Conservation (phyloP, 2,329 filamentous ascomycete species). For the Remersonia thermophila region DNA sequence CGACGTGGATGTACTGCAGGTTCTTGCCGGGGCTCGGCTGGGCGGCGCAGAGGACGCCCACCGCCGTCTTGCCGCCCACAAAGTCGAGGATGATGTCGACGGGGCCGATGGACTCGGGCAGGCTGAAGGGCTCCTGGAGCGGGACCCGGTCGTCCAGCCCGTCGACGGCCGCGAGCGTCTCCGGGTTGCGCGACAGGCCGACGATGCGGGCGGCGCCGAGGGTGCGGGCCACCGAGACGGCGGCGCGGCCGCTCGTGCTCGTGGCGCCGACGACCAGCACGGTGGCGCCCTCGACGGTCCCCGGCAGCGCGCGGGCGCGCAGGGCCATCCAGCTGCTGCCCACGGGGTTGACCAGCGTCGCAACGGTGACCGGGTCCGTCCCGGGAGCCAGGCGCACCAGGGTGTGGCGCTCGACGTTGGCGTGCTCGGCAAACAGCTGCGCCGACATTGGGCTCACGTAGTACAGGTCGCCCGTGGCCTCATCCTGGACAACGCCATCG, state of each 20-base stretch:
- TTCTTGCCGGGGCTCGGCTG: constrained; percentile 5
- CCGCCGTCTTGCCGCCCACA: constrained; percentile 4
- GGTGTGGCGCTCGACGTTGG: constrained; percentile 5
- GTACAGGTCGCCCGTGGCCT: constrained; percentile 5
- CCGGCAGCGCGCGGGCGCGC: constrained; percentile 4
- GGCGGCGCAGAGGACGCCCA: constrained; percentile 1
- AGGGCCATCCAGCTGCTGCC: constrained; percentile 8
- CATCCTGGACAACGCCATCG: constrained; percentile 6
- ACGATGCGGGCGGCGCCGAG: constrained; percentile 6
- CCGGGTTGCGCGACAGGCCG: constrained; percentile 7
- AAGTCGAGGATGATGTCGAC: constrained; percentile 7
- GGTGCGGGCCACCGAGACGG: constrained; percentile 4
- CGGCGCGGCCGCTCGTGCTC: constrained; percentile 6
- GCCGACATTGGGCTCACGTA: constrained; percentile 3
- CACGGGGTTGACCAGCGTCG: constrained; percentile 8
- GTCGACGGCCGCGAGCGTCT: constrained; percentile 1
- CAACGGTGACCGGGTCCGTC: constrained; percentile 4
- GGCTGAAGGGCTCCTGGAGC: constrained; percentile 2
- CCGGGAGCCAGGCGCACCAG: constrained; percentile 3
- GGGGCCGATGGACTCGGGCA: constrained; percentile 3
- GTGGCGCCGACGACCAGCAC: constrained; percentile 6
- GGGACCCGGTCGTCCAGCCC: constrained; percentile 6
- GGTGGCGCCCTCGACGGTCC: constrained; percentile 4
- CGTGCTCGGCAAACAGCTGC: constrained; percentile 4
- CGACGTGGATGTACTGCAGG: constrained; percentile 8